These are phyloP conservation scores for Sclerotinia borealis DNA, from an alignment of 2,329 filamentous ascomycete species.

Conservation along the genomic window DNA sequence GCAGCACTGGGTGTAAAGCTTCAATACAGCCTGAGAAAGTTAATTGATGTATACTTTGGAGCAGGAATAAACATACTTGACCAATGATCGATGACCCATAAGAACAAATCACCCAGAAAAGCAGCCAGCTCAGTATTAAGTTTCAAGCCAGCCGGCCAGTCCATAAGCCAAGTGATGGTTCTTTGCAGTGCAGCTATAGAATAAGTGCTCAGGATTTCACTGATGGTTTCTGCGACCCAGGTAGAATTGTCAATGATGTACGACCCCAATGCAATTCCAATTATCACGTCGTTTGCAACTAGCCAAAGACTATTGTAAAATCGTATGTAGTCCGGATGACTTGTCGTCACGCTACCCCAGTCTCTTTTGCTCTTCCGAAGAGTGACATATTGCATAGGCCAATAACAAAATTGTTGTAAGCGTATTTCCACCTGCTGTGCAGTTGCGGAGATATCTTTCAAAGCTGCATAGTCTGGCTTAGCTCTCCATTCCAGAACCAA, in stretches of 20 bases:
- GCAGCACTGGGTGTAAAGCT: constrained; percentile 72
- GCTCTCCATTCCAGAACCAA: constrained; percentile 78
- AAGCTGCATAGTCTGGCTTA: constrained; percentile 69
- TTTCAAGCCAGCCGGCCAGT: constrained; percentile 90
- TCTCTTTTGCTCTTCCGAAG: constrained; percentile 82
- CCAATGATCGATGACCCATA: constrained; percentile 99
- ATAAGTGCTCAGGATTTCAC: constrained; percentile 68
- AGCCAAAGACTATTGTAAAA: constrained; percentile 99
- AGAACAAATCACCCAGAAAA: constrained; percentile 92
- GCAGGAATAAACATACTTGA: constrained; percentile 52
- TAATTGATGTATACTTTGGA: background rate
- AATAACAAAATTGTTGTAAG: constrained; percentile 96
- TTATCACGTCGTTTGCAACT: constrained; percentile 97
- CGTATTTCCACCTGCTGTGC: constrained; percentile 97
- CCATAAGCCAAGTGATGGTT: constrained; percentile 94
- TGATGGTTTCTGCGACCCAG: constrained; percentile 76
- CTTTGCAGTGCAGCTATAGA: constrained; percentile 81
- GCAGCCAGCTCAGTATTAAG: constrained; percentile 87
- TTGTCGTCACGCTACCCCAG: constrained; percentile 93
- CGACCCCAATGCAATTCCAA: constrained; percentile 90
- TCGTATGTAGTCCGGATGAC: constrained; percentile 94
- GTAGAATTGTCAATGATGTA: constrained; percentile 94
- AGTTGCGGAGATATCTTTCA: constrained; percentile 94
- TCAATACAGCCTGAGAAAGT: constrained; percentile 59
- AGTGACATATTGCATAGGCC: constrained; percentile 94